These are phyloP conservation scores for Heracleum sosnowskyi DNA, from an alignment of 129 eudicot species.

Conservation along the genomic window DNA sequence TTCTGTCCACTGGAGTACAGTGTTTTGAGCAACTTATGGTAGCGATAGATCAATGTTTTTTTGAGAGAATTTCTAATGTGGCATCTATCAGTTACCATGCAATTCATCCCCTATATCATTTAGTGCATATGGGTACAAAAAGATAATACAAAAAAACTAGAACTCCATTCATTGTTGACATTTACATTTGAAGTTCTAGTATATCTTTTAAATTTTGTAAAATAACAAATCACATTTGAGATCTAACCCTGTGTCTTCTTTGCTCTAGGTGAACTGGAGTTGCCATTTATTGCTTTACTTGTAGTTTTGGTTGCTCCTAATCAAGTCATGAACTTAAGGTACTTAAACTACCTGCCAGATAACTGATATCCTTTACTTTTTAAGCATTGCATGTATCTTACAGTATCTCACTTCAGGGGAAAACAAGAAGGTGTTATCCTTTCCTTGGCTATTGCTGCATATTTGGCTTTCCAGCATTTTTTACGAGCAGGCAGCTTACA, in stretches of 20 bases:
- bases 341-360: slow-evolving; percentile 3
- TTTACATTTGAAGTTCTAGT: not conserved
- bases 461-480: slow-evolving; percentile 87
- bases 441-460: slow-evolving; percentile 64
- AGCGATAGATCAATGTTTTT: not conserved
- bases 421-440: slow-evolving; percentile 69
- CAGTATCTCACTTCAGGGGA: slow-evolving; percentile 44
- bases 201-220: not conserved
- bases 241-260: slow-evolving; percentile 8
- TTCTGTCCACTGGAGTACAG: not conserved
- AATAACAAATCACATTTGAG: not conserved
- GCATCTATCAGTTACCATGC: not conserved
- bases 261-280: slow-evolving; percentile 72
- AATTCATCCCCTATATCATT: not conserved
- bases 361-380: not conserved
- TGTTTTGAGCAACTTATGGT: not conserved
- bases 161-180: too few species aligned
- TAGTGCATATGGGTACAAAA: not conserved
- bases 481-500: slow-evolving; percentile 56
- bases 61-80: not conserved
- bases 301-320: slow-evolving; percentile 62
- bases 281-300: slow-evolving; percentile 70
- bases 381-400: slow-evolving; percentile 1
- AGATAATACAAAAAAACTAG: not conserved
- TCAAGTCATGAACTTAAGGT: slow-evolving; percentile 76